Conservation (phyloP, 495 filamentous ascomycete species). For the Tuber borchii region DNA sequence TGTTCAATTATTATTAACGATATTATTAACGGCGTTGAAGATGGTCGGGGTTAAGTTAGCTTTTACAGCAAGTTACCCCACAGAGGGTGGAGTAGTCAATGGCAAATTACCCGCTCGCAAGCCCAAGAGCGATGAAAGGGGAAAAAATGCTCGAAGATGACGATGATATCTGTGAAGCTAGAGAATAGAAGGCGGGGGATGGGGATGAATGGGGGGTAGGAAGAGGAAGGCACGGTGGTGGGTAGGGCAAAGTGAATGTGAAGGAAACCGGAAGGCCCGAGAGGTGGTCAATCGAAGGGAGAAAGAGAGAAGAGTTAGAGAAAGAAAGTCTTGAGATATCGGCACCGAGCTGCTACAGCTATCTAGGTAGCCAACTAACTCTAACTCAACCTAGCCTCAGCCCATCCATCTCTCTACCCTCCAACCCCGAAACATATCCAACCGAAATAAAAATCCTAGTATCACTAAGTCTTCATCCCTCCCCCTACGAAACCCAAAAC, state of each 20-base stretch:
- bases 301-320: not conserved
- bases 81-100: not conserved
- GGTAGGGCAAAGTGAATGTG: not conserved
- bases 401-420: not conserved
- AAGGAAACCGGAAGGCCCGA: not conserved
- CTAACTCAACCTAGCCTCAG: conserved; percentile 2
- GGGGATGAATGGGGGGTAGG: not conserved
- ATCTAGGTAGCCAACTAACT: not conserved
- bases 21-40: not conserved
- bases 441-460: not conserved
- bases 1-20: not conserved
- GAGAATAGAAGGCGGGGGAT: not conserved
- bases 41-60: not conserved
- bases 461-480: not conserved
- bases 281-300: not conserved
- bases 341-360: not conserved
- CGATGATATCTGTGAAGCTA: not conserved
- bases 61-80: not conserved
- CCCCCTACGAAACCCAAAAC: not conserved
- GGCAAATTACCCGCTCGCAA: not conserved
- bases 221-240: not conserved
- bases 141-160: not conserved
- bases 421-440: not conserved
- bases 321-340: not conserved
- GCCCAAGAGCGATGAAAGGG: not conserved